Conservation (phyloP, 208 protist genomes). For the Balamuthia mandrillaris region DNA sequence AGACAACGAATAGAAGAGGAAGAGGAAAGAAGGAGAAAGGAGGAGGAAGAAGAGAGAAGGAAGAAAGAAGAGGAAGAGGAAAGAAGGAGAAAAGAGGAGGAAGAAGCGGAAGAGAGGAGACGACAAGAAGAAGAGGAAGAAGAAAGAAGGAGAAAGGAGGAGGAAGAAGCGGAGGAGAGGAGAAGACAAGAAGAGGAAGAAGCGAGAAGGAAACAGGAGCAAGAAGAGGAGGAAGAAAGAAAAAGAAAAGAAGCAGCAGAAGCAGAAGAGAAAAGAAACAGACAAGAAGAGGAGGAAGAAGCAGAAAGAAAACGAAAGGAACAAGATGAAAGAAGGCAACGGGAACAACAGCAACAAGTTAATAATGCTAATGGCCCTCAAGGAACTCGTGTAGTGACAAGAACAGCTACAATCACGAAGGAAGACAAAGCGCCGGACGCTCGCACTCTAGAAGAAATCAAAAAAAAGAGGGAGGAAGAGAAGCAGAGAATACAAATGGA, state of each 20-base stretch:
- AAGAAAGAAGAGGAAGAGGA: neutral
- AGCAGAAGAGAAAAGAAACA: neutral
- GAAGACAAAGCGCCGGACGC: too few relatives aligned
- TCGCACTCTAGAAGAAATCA: too few relatives aligned
- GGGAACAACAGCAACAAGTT: neutral
- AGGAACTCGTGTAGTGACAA: too few relatives aligned
- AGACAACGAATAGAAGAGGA: too few relatives aligned
- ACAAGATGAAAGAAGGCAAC: neutral
- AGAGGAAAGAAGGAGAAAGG: neutral
- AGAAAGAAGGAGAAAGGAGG: neutral
- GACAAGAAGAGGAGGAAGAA: neutral
- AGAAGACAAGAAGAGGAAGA: neutral
- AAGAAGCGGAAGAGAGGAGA: too few relatives aligned
- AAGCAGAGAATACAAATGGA: too few relatives aligned
- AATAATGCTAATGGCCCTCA: too few relatives aligned
- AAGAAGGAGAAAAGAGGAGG: neutral
- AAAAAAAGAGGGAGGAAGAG: too few relatives aligned
- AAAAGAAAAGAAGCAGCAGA: neutral
- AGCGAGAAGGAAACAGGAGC: neutral
- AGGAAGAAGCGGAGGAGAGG: neutral
- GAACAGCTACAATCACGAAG: too few relatives aligned
- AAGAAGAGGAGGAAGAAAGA: neutral
- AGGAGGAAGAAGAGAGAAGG: neutral
- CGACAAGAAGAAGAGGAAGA: neutral
- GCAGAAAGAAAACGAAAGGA: neutral